Evolutionary conservation across 2,329 filamentous ascomycete genomes (phyloP).

Genomic region (Simplicillium sp.): DNA sequence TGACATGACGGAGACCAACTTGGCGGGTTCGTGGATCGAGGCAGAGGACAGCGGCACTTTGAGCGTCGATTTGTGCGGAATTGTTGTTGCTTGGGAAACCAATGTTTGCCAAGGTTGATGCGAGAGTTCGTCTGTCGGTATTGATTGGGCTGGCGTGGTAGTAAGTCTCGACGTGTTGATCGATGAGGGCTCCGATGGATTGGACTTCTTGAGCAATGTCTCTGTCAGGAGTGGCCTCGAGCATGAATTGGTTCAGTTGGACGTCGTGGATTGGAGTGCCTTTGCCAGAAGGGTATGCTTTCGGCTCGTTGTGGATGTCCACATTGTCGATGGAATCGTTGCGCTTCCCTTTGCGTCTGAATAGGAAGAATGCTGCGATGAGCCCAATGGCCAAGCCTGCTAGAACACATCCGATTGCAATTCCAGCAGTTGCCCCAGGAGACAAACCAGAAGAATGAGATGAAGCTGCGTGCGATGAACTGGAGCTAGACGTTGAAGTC

Average conservation of each 20-base stretch:
- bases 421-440: slow-evolving; percentile 15
- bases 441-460: slow-evolving; percentile 2
- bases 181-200: slow-evolving; percentile 23
- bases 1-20: slow-evolving; percentile 25
- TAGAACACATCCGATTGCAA: slow-evolving; percentile 18
- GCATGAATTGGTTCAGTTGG: slow-evolving; percentile 24
- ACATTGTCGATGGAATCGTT: background rate
- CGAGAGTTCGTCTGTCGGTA: slow-evolving; percentile 10
- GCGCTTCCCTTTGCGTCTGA: slow-evolving; percentile 11
- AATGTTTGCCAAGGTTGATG: slow-evolving; percentile 14
- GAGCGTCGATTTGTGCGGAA: slow-evolving; percentile 5
- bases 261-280: slow-evolving; percentile 11
- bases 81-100: slow-evolving; percentile 12
- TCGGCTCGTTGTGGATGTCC: slow-evolving; percentile 1
- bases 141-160: slow-evolving; percentile 21
- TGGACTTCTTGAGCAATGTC: slow-evolving; percentile 22
- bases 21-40: slow-evolving; percentile 21
- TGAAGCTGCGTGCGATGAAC: background rate
- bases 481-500: background rate
- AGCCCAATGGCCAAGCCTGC: slow-evolving; percentile 17
- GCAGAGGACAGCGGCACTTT: slow-evolving; percentile 17
- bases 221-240: slow-evolving; percentile 24
- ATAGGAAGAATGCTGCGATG: slow-evolving; percentile 15
- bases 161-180: slow-evolving; percentile 28
- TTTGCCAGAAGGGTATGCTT: slow-evolving; percentile 3